Evolutionary conservation across 148 eudicot species (phyloP), one percentile per base, ranked within the genome.

Genomic region (Dysphania ambrosioides): DNA sequence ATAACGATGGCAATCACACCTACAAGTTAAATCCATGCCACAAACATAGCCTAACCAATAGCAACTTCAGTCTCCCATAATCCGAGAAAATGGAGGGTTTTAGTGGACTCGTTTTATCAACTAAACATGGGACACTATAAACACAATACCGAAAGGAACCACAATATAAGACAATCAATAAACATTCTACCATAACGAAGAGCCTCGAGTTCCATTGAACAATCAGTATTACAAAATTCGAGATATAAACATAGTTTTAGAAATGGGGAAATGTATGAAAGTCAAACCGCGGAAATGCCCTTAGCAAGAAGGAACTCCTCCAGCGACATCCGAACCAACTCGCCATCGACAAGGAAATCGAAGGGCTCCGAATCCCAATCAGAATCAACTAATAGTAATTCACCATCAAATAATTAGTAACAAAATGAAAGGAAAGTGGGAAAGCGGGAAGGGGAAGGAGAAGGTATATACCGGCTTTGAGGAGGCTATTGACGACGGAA

Each of bases 281-380:
- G 36, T 57, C 79, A 65, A 82, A 94, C 98, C 83, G 94, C 90
- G 0, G 98, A 88, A 61, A 94, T 88, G 72, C 91, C 91, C 85
- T 91, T 94, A 66, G 90, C 97, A 67, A 89, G 79, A 63, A 94
- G 93, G 80, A 94, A 94, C 70, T 90, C 87, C 72, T 91, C 93
- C 26, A 94, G 97, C 15, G 96, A 84, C 98, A 91, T 85, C 23
- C 98, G 88, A 78, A 94, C 87, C 68, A 94, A 80, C 90, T 89
- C 97, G 64, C 89, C 93, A 80, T 88, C 80, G 73, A 94, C 88
- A 35, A 94, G 78, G 66, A 94, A 94, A 86, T 94, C 98, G 67
- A 94, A 94, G 2, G 93, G 90, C 70, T 94, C 93, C 51, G 82
- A 34, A 40, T 84, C 75, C 96, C 97, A 91, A 36, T 89, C 93